phyloP scores from a whole-genome alignment of 2,329 filamentous ascomycete genomes.

The Amphichorda felina region DNA sequence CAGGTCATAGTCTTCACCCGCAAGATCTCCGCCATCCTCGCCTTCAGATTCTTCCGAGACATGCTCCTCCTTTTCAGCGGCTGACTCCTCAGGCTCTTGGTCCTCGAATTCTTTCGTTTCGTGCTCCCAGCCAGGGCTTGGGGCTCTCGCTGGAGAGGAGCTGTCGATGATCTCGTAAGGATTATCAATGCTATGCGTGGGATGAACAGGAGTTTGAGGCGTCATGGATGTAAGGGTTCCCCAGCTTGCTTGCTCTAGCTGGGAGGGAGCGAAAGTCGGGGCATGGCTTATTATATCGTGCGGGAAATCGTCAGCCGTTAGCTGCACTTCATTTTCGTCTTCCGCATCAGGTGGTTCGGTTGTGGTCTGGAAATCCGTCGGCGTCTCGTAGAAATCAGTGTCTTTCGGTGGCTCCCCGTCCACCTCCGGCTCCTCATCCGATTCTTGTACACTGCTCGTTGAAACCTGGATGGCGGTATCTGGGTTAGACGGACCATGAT shows the following conservation, averaged over 20 bases:
- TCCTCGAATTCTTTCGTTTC: neutral
- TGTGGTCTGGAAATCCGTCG: neutral
- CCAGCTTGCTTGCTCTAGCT: slow-evolving; percentile 2
- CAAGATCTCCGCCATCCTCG: slow-evolving; percentile 7
- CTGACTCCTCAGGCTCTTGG: neutral
- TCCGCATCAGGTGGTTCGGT: neutral
- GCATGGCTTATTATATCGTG: neutral
- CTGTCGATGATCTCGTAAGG: slow-evolving; percentile 5
- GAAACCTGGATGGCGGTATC: too few species aligned
- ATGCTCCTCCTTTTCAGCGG: neutral
- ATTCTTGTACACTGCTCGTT: too few species aligned
- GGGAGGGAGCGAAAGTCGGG: slow-evolving; percentile 1
- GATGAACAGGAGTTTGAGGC: neutral
- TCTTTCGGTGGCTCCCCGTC: neutral
- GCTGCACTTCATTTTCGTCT: neutral
- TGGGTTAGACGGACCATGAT: too few species aligned
- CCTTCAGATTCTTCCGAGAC: slow-evolving; percentile 3
- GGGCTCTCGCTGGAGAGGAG: slow-evolving; percentile 3
- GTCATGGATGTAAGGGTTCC: neutral
- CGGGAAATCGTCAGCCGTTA: neutral
- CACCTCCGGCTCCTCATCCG: neutral
- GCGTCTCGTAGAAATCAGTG: neutral
- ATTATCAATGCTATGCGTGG: slow-evolving; percentile 1
- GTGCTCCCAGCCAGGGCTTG: neutral
- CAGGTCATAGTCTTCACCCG: slow-evolving; percentile 21